Evolutionary conservation across 2,329 filamentous ascomycete genomes (phyloP).

Genomic region (Colletotrichum viniferum): DNA sequence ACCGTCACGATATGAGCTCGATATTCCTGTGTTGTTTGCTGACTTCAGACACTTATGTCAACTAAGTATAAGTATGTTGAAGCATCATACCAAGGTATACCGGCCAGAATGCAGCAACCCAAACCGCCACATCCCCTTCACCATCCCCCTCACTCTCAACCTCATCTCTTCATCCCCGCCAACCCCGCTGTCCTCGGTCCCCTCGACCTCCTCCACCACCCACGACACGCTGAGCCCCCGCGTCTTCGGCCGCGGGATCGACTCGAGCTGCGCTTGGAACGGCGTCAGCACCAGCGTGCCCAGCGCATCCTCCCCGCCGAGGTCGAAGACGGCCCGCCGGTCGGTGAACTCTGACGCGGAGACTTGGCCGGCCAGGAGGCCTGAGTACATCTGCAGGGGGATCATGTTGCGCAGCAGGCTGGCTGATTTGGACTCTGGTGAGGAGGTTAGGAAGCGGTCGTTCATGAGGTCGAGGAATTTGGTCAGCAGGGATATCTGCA

Average conservation of each 20-base stretch:
- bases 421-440: not conserved
- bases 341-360: not conserved
- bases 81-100: not conserved
- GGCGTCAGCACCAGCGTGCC: not conserved
- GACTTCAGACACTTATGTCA: fast-evolving
- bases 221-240: not conserved
- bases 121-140: not conserved
- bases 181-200: not conserved
- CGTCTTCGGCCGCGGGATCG: not conserved
- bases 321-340: not conserved
- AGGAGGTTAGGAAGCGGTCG: not conserved
- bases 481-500: not conserved
- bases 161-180: not conserved
- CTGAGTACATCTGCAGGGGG: not conserved
- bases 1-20: not conserved
- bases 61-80: fast-evolving
- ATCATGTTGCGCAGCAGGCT: not conserved
- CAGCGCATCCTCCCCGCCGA: not conserved
- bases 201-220: not conserved
- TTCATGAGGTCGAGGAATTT: not conserved
- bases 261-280: not conserved
- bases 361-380: not conserved
- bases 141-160: not conserved
- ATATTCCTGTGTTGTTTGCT: fast-evolving
- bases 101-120: not conserved